Evolutionary conservation across 306 rosid species (phyloP).

Genomic region (Fragaria ananassa): DNA sequence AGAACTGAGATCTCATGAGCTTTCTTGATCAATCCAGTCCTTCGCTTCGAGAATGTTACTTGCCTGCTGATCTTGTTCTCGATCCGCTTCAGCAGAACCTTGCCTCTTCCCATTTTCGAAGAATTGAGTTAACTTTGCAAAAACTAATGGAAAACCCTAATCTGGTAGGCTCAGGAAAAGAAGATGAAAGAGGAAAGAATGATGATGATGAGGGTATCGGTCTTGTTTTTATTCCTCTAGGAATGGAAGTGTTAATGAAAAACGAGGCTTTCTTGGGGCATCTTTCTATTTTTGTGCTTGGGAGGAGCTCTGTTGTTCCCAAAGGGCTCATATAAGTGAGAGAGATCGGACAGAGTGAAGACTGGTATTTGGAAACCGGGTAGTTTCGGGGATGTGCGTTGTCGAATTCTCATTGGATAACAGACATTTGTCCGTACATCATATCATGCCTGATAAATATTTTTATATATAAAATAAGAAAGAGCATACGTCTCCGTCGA

Average conservation of each 20-base stretch:
- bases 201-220: background rate
- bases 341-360: background rate
- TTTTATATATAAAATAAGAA: too few species aligned
- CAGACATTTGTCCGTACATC: constrained; percentile 31
- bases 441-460: constrained; percentile 6
- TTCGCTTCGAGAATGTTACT: constrained; percentile 76
- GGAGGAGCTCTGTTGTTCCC: constrained; percentile 9
- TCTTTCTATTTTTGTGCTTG: constrained; percentile 47
- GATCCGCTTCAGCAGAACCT: constrained; percentile 71
- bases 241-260: background rate
- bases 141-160: constrained; percentile 24
- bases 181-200: background rate
- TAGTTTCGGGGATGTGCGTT: constrained; percentile 27
- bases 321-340: constrained; percentile 13
- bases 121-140: background rate
- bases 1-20: constrained; percentile 82
- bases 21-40: constrained; percentile 64
- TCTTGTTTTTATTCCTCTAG: background rate
- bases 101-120: constrained; percentile 70
- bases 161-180: constrained; percentile 10
- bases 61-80: constrained; percentile 82
- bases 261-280: constrained; percentile 10
- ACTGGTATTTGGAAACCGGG: constrained; percentile 4
- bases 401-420: constrained; percentile 30
- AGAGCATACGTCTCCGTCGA: background rate